Evolutionary conservation across 208 protist species (phyloP), one percentile per base, ranked within the genome.

Genomic region (Leishmania gerbilli): DNA sequence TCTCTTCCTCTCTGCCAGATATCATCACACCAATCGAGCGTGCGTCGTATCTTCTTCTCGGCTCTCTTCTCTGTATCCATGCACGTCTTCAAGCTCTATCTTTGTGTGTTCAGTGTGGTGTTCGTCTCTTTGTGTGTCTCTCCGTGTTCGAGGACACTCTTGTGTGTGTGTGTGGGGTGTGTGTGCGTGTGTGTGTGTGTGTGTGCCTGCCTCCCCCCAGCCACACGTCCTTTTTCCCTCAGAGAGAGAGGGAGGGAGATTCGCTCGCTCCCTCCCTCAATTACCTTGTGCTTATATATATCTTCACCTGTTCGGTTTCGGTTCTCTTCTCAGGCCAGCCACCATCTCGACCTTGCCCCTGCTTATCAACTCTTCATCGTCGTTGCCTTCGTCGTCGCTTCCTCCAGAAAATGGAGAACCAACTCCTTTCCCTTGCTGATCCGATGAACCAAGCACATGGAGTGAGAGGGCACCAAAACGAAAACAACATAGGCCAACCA

Each of bases 251-350:
- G 17, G 71, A 8, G 71, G 27, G 71, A 58, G 31, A 24, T 75
- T 75, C 24, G 8, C 49, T n/a, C 31, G 7, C 37, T 31, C 71
- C 71, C 24, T 55, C 27, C 4, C 4, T 0, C 0, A 24, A 7
- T n/a, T 42, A 1, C 24, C 47, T 42, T 62, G 40, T 51, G 13
- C 17, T 42, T 76, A 6, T 47, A 74, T 83, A 60, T 83, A 64
- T 79, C 68, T 72, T 31, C 19, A 4, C 42, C 37, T 74, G 42
- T 75, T 77, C 76, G 51, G 64, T n/a, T 74, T 75, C 51, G 31
- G 60, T n/a, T 53, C 21, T 68, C 13, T 15, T 71, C 24, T 55
- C n/a, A 19, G 21, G 24, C 15, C 45, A 15, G 40, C 45, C n/a
- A 56, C 81, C 58, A 15, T 64, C 31, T 42, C 76, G 27, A 58